Evolutionary conservation across 331 rosid species (phyloP), one percentile per base, ranked within the genome.

Genomic region (Saraca asoca): DNA sequence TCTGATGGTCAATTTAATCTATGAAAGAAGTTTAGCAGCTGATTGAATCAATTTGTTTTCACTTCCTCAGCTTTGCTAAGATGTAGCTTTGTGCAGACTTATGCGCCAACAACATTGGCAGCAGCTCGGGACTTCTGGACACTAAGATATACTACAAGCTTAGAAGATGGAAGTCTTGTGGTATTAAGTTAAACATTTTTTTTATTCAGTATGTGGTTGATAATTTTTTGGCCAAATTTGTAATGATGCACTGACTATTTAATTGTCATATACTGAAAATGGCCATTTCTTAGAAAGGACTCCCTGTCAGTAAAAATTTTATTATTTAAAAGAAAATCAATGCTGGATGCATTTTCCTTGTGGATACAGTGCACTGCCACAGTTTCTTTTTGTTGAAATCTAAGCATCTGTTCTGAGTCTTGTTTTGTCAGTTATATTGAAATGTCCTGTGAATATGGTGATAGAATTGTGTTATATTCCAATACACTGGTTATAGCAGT

Each of bases 101-200:
- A 85, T 75, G 98, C 98, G 0, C 98, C 98, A 0, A 93, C 98
- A 31, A 89, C 96, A 5, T 66, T 93, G 76, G 98, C 98, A 13
- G 94, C 98, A 8, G 96, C 98, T 5, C 94, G 98, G 2, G 98
- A 93, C 80, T 93, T 87, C 35, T 93, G 96, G 96, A 93, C 94
- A 2, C 72, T 93, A 10, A 80, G 98, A 89, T 93, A 87, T 64
- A 89, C 95, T 61, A 79, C 96, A 1, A 93, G 69, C 55, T 61
- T 93, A 81, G 98, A 87, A 76, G 96, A 93, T 83, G 96, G 96
- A 68, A 93, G 98, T 83, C 90, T 93, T 67, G 98, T 89, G 98
- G 98, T 92, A 92, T 37, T 58, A n/a, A 33, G 4, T 53, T 3
- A 7, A 18, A 11, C 16, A 8, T 29, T 12, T 50, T 69, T 64